Evolutionary conservation across 2,329 filamentous ascomycete species (phyloP), one percentile per base, ranked within the genome.

Genomic region (Penicillium sp.): DNA sequence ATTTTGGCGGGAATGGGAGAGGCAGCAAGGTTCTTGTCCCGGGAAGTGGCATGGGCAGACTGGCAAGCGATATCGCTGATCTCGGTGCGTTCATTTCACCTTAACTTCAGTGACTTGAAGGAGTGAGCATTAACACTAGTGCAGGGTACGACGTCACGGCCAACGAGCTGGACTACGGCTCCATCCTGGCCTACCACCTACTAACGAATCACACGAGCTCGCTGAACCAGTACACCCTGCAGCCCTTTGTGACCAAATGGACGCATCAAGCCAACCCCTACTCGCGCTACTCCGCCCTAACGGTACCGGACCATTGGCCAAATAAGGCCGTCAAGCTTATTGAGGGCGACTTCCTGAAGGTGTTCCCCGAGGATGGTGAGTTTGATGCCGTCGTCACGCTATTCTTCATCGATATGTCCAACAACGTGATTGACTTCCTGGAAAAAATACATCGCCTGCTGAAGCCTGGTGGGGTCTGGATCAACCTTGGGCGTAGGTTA

Each of bases 51-150:
- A 39, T 49, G 46, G 46, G 46, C 18, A 49, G 46, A 23, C 33
- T 49, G 21, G 46, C 46, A 39, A 49, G 46, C 33, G 46, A 49
- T 39, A 8, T 49, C 46, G 46, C 46, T 39, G 46, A 49, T 49
- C 21, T 49, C 31, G 46, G 46, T 49, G 21, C 33, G 46, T 49
- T 21, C 33, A n/a, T n/a, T n/a, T n/a, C 34, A 36, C 21, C 16
- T 49, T 11, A 29, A 40, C 21, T 40, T 19, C 13, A 19, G 28
- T 24, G 21, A 24, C 33, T 19, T n/a, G n/a, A n/a, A n/a, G n/a
- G n/a, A n/a, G n/a, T n/a, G n/a, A n/a, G n/a, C n/a, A n/a, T n/a
- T n/a, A n/a, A n/a, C n/a, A n/a, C n/a, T n/a, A n/a, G 21, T 13
- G 46, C 21, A 49, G 46, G 46, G 3, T 49, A 49, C 46, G 46